Conservation (phyloP, 176 grass and related monocot species). For the Cenchrus purpureus region DNA sequence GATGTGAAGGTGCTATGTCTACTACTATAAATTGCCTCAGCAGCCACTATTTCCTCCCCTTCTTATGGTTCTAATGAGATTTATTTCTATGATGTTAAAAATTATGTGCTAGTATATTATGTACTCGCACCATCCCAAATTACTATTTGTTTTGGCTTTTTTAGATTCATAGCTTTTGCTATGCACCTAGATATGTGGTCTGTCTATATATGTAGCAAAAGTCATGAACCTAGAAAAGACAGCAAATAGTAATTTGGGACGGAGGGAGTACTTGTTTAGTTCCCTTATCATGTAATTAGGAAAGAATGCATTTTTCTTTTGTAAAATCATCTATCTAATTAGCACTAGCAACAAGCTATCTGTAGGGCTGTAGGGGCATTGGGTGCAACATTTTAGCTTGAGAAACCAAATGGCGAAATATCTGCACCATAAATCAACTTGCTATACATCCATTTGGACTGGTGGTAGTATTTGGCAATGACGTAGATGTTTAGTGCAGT, state of each 20-base stretch:
- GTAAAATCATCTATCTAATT: background rate
- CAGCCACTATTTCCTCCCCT: background rate
- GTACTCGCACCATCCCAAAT: background rate
- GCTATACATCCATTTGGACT: background rate
- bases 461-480: background rate
- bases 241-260: too few species aligned
- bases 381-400: background rate
- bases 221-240: too few species aligned
- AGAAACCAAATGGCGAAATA: background rate
- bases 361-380: background rate
- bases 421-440: background rate
- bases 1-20: conserved; percentile 53
- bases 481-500: conserved; percentile 22
- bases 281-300: background rate
- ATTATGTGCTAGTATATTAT: conserved; percentile 6
- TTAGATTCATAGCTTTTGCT: too few species aligned
- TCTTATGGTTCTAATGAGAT: background rate
- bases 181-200: too few species aligned
- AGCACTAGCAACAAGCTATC: background rate
- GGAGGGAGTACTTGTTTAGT: too few species aligned
- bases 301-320: background rate
- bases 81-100: conserved; percentile 1
- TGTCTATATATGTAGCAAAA: too few species aligned
- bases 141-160: too few species aligned
- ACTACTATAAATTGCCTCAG: background rate